phyloP scores from a whole-genome alignment of 768 basidiomycete species.

The Kwoniella europaea region DNA sequence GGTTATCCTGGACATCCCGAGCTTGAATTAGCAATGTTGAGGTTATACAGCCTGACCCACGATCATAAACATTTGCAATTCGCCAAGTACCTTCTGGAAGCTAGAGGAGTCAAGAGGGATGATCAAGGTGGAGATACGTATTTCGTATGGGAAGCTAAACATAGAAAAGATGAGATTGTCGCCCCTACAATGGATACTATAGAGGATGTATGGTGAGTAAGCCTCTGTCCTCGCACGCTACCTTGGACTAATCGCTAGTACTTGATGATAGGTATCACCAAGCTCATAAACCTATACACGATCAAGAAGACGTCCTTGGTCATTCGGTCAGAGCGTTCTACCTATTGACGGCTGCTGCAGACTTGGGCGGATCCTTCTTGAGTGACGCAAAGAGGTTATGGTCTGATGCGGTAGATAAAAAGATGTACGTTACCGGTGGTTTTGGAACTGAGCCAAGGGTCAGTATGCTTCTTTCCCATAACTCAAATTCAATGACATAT shows the following conservation, averaged over 20 bases:
- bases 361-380: constrained; percentile 38
- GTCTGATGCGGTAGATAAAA: constrained; percentile 36
- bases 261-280: constrained; percentile 35
- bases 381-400: constrained; percentile 39
- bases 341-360: constrained; percentile 42
- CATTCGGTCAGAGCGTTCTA: constrained; percentile 49
- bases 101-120: constrained; percentile 31
- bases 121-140: constrained; percentile 31
- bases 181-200: constrained; percentile 21
- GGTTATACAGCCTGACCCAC: constrained; percentile 34
- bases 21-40: constrained; percentile 41
- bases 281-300: constrained; percentile 37
- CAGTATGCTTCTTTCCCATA: neutral
- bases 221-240: no score
- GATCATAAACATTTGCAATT: constrained; percentile 40
- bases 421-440: constrained; percentile 50
- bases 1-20: constrained; percentile 50
- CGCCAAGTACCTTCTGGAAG: constrained; percentile 33
- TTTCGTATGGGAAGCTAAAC: constrained; percentile 36
- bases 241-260: neutral
- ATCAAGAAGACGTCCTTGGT: constrained; percentile 41
- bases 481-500: neutral
- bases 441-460: constrained; percentile 43
- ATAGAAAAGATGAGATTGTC: constrained; percentile 18
- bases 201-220: constrained; percentile 32